Evolutionary conservation across 148 eudicot species (phyloP), one percentile per base, ranked within the genome.

Genomic region (Vaccinium corymbosum): DNA sequence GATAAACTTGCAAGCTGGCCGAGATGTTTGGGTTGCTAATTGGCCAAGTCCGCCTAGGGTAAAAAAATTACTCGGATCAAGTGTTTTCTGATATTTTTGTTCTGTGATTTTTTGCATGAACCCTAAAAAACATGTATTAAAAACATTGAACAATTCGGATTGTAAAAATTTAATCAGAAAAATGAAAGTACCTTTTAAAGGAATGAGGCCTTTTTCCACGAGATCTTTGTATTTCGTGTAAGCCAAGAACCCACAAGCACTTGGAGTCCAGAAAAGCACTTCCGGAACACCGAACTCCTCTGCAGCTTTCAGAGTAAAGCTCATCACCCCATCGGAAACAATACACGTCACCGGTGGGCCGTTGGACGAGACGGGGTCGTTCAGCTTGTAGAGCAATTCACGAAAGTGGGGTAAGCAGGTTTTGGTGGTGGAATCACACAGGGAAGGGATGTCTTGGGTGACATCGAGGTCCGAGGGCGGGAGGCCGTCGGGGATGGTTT

Each of bases 401-500:
- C 83, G 56, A 14, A 93, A 86, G 8, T 91, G 92, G 3, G 17
- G 85, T 5, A 85, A 68, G 83, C 93, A 85, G 6, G 83, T 76
- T 77, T 55, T 79, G 35, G 84, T 66, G 38, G 87, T 70, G 78
- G 90, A 89, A 13, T 61, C 83, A 48, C 92, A 92, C 0, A 93
- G 84, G 4, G 88, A 51, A 0, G 87, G 87, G n/a, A 90, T 86
- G 61, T 89, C 88, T 53, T 92, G 93, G 46, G 92, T 87, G 83
- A 81, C 91, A 27, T 89, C 89, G 9, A 86, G 84, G 3, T 89
- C 86, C 0, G 92, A 84, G 0, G 83, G 89, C 0, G 93, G 89
- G 78, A 93, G 90, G 38, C 97, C 97, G 66, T 93, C 97, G 4
- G 94, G 91, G 17, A 93, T 93, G 12, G 92, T 79, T 84, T 85